Base-by-base conservation (phyloP, 495 filamentous ascomycete species). In the Daldinia decipiens region DNA sequence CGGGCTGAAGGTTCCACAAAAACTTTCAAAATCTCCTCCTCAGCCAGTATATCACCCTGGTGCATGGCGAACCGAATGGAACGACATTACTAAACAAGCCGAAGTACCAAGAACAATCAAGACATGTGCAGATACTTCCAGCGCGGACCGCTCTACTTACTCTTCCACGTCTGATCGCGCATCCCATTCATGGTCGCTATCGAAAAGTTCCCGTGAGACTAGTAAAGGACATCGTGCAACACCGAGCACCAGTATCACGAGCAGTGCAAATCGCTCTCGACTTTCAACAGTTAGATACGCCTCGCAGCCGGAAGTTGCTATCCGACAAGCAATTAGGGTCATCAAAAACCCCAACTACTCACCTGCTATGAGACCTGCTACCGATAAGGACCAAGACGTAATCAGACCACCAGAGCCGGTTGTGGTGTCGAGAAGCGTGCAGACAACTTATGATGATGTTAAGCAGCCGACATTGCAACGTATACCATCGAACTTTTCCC, bases 281-380 rank as follows among this genome's bases (percentile, higher is more conserved):
- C 29, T 77, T 1, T 75, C 75, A 7, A 73, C 75, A 9, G 73
- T 77, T 24, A 58, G 75, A 9, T 77, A 77, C 40, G 75, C 72
- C 21, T 66, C 73, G 3, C 53, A 71, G 55, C 75, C 75, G 9
- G 75, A 75, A 56, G 61, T 77, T 55, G 75, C 75, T 17, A 71
- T 77, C n/a, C 70, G 70, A 2, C 75, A 77, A 57, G 32, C 50
- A 13, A 77, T 77, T n/a, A 29, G 62, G 24, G 75, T 77, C 13
- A 65, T 77, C 43, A 67, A 36, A 62, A 77, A 77, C 51, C 75
- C 75, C 24, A 57, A 68, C 27, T 73, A 73, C 27, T 51, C 50
- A 29, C 70, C 64, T 3, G 29, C 36, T 0, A 56, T 54, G 12
- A 26, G 52, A 31, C 12, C 56, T 11, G 21, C 31, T 13, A 29